A percentile compares a stretch with the other conserved stretches of the same genome.
These are phyloP conservation scores for Termitomyces sp. DNA, from an alignment of 768 basidiomycete genomes.

Conservation along the genomic window DNA sequence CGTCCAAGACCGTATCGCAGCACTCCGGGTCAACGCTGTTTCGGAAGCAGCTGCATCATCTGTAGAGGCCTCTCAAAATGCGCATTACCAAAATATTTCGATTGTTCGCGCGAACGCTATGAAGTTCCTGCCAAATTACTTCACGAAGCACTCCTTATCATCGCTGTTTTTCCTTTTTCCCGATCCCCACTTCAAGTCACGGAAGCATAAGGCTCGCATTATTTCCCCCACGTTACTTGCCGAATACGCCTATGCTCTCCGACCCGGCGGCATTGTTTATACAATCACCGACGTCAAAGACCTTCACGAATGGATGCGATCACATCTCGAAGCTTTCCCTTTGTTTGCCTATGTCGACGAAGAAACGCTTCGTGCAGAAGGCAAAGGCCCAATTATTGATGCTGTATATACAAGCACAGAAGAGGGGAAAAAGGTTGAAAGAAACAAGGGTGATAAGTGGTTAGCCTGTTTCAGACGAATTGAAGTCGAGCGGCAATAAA, in stretches of 20 bases:
- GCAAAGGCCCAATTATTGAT: constrained; percentile 75
- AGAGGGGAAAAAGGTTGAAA: constrained; percentile 94
- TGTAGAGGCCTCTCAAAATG: constrained; percentile 16
- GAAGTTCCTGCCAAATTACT: constrained; percentile 98
- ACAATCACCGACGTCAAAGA: constrained; percentile 97
- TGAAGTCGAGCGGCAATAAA: constrained; percentile 27
- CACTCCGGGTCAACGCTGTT: constrained; percentile 70
- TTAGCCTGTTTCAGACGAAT: constrained; percentile 85
- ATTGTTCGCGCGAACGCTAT: constrained; percentile 95
- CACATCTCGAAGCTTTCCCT: constrained; percentile 84
- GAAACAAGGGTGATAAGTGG: constrained; percentile 90
- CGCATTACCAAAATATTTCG: constrained; percentile 83
- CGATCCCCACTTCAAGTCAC: constrained; percentile 96
- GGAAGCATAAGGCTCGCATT: constrained; percentile 98
- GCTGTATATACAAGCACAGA: constrained; percentile 86
- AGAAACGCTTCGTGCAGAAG: constrained; percentile 68
- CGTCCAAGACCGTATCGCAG: constrained; percentile 89
- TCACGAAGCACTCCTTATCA: constrained; percentile 83
- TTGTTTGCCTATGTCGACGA: constrained; percentile 81
- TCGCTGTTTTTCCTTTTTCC: constrained; percentile 98
- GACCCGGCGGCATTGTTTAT: constrained; percentile 93
- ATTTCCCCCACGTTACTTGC: constrained; percentile 97
- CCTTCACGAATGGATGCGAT: constrained; percentile 92
- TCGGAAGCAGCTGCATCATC: constrained; percentile 30
- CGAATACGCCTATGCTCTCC: constrained; percentile 93